A percentile compares a stretch with the other conserved stretches of the same genome.
Evolutionary conservation across 2,329 filamentous ascomycete species (phyloP).

Genomic region (Stemphylium vesicarium): DNA sequence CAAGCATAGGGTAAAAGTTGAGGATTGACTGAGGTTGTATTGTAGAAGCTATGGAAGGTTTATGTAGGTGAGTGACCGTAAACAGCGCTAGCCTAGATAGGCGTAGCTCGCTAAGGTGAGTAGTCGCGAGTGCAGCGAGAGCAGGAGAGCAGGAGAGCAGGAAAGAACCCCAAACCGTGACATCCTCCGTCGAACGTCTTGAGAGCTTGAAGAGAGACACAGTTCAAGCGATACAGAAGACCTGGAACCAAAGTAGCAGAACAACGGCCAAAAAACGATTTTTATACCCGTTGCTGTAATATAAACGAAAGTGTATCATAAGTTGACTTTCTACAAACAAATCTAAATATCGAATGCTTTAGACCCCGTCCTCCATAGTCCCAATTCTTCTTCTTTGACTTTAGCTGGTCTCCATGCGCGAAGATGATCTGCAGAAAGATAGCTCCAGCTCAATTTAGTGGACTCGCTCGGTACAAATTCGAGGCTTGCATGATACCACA

Average conservation of each 20-base stretch:
- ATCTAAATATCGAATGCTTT: slow-evolving; percentile 8
- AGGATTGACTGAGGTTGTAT: too few species aligned
- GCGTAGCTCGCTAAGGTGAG: too few species aligned
- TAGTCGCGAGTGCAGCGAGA: too few species aligned
- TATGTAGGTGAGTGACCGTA: too few species aligned
- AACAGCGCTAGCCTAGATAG: too few species aligned
- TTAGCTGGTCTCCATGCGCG: slow-evolving; percentile 4
- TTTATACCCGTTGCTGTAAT: slow-evolving; percentile 6
- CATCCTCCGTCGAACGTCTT: slow-evolving; percentile 1
- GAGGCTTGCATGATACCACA: slow-evolving; percentile 8
- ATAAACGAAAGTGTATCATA: slow-evolving; percentile 9
- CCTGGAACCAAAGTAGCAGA: slow-evolving; percentile 1
- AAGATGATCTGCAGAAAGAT: slow-evolving; percentile 1
- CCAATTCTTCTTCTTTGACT: slow-evolving; percentile 1
- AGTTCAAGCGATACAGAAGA: slow-evolving; percentile 11
- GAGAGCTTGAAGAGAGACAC: slow-evolving; percentile 6
- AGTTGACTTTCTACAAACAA: slow-evolving; percentile 2
- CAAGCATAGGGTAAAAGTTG: too few species aligned
- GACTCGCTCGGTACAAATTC: slow-evolving; percentile 1
- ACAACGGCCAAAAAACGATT: neutral
- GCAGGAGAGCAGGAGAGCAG: too few species aligned
- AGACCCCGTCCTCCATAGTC: neutral
- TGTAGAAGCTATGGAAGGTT: too few species aligned
- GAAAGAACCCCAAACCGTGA: too few species aligned
- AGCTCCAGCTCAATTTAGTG: neutral